These are phyloP conservation scores for Dimocarpus longan DNA, from an alignment of 345 rosid genomes.

Conservation along the genomic window DNA sequence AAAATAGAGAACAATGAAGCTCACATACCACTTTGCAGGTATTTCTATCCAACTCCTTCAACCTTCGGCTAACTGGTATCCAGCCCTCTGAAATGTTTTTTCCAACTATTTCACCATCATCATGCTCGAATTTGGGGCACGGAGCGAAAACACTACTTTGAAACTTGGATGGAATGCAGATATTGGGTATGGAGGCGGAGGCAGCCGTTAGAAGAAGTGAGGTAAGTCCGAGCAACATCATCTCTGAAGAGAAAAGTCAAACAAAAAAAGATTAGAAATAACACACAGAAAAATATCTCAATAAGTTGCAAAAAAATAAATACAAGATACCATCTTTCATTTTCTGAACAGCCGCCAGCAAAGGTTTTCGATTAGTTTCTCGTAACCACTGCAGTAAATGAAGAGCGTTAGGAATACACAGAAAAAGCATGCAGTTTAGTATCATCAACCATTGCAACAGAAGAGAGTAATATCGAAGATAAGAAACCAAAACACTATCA, in stretches of 20 bases:
- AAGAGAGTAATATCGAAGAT: background rate
- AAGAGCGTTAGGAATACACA: conserved; percentile 15
- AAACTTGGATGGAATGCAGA: conserved; percentile 88
- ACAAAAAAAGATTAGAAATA: conserved; percentile 2
- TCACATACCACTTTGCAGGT: conserved; percentile 73
- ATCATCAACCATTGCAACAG: background rate
- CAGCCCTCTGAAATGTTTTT: conserved; percentile 50
- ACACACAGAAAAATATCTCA: conserved; percentile 9
- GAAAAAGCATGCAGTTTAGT: background rate
- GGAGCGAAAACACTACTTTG: conserved; percentile 74
- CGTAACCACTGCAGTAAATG: conserved; percentile 68
- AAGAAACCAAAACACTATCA: background rate
- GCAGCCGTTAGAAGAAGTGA: conserved; percentile 90
- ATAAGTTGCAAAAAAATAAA: background rate
- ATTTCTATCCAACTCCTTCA: conserved; percentile 45
- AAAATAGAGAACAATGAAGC: conserved; percentile 6
- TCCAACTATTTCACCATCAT: conserved; percentile 38
- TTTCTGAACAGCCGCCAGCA: conserved; percentile 83
- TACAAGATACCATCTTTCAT: conserved; percentile 81
- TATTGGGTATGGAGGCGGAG: conserved; percentile 74
- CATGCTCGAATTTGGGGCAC: conserved; percentile 63
- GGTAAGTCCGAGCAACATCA: conserved; percentile 98
- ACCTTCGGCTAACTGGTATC: conserved; percentile 57
- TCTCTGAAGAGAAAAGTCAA: conserved; percentile 51
- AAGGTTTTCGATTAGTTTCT: conserved; percentile 74